These are phyloP conservation scores for Hymenoscyphus fraxineus DNA, from an alignment of 2,329 filamentous ascomycete genomes.

Conservation along the genomic window DNA sequence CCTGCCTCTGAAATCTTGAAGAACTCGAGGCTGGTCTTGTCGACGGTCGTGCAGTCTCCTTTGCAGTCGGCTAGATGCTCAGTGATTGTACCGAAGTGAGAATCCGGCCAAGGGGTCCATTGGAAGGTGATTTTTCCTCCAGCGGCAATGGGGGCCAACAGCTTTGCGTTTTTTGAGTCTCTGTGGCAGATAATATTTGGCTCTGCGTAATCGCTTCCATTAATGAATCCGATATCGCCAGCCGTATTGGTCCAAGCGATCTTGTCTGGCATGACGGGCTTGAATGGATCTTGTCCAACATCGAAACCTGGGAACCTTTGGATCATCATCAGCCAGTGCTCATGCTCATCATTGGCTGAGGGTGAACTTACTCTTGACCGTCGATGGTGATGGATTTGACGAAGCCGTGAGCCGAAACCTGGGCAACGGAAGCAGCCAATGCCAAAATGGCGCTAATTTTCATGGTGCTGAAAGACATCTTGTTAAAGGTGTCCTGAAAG, in stretches of 20 bases:
- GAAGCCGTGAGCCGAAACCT: conserved; percentile 45
- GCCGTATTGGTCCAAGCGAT: conserved; percentile 43
- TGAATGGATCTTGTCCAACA: conserved; percentile 21
- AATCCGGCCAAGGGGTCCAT: conserved; percentile 49
- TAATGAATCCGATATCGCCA: conserved; percentile 46
- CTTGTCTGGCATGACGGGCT: conserved; percentile 24
- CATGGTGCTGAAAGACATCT: conserved; percentile 21
- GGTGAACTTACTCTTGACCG: conserved; percentile 29
- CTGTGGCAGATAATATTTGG: conserved; percentile 49
- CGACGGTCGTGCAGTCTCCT: conserved; percentile 38
- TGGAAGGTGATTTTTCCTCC: conserved; percentile 45
- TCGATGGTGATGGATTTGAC: conserved; percentile 43
- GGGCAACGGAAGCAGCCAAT: conserved; percentile 35
- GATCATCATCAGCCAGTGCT: background rate
- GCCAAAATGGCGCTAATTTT: conserved; percentile 19
- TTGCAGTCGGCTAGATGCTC: conserved; percentile 28
- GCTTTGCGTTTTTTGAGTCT: conserved; percentile 38
- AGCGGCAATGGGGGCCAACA: conserved; percentile 41
- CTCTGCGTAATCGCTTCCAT: conserved; percentile 40
- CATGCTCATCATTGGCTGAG: background rate
- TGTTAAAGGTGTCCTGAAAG: conserved; percentile 6
- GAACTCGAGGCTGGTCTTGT: conserved; percentile 39
- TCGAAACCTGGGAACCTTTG: conserved; percentile 34
- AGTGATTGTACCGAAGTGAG: conserved; percentile 40
- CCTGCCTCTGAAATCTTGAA: conserved; percentile 43